A percentile compares a stretch with the other conserved stretches of the same genome.
Evolutionary conservation across 2,329 filamentous ascomycete genomes (phyloP).

Genomic region (Byssothecium circinans): DNA sequence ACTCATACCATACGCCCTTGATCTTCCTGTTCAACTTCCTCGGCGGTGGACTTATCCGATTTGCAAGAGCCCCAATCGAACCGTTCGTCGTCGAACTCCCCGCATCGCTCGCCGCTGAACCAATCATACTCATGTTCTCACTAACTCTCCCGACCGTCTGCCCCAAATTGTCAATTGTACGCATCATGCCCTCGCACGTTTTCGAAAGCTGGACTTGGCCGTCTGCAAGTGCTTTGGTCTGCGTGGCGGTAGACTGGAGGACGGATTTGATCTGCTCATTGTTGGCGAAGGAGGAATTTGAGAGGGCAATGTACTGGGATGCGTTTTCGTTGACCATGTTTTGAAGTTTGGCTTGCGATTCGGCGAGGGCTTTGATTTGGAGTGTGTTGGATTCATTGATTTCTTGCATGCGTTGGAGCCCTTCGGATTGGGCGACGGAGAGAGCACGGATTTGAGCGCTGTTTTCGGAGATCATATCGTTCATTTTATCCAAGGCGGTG

Average conservation of each 20-base stretch:
- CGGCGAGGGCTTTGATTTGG: slow-evolving; percentile 39
- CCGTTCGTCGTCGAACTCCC: slow-evolving; percentile 12
- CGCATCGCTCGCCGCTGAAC: slow-evolving; percentile 16
- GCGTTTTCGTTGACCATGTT: slow-evolving; percentile 35
- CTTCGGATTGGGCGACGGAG: slow-evolving; percentile 36
- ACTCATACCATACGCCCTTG: slow-evolving; percentile 43
- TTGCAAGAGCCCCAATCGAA: slow-evolving; percentile 9
- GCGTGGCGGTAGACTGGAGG: slow-evolving; percentile 29
- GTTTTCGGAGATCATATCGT: slow-evolving; percentile 33
- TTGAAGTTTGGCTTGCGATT: slow-evolving; percentile 35
- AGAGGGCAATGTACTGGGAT: slow-evolving; percentile 39
- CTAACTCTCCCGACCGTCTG: slow-evolving; percentile 8
- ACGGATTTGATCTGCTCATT: slow-evolving; percentile 34
- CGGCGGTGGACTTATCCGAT: slow-evolving; percentile 31
- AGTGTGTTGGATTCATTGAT: slow-evolving; percentile 40
- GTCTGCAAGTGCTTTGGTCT: slow-evolving; percentile 31
- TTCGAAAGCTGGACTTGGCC: slow-evolving; percentile 31
- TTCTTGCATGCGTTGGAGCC: slow-evolving; percentile 40
- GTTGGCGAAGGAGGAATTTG: slow-evolving; percentile 33
- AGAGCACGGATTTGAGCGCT: slow-evolving; percentile 37
- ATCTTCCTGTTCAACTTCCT: slow-evolving; percentile 38
- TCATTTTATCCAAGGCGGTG: slow-evolving; percentile 29
- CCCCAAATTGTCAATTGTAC: slow-evolving; percentile 26
- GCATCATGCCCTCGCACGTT: slow-evolving; percentile 36
- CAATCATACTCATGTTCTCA: slow-evolving; percentile 18